Percentiles rank a stretch among this genome's conserved stretches.
These are phyloP conservation scores for Diaporthe nobilis DNA, from an alignment of 2,329 filamentous ascomycete species.

Conservation along the genomic window DNA sequence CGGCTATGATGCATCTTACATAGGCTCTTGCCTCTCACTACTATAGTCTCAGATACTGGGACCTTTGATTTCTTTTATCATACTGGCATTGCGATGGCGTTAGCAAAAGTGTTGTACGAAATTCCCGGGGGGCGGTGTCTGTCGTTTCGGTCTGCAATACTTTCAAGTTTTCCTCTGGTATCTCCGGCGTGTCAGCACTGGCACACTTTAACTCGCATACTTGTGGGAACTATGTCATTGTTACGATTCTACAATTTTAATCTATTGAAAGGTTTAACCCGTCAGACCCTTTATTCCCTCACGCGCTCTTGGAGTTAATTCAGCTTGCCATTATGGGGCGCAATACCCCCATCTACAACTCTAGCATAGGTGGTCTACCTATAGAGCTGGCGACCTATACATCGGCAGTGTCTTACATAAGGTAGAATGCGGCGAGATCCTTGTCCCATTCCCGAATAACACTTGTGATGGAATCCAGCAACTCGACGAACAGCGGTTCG, in stretches of 20 bases:
- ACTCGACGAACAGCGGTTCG: neutral
- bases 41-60: neutral
- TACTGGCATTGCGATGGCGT: constrained; percentile 28
- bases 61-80: neutral
- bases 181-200: neutral
- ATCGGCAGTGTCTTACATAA: neutral
- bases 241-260: constrained; percentile 14
- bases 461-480: neutral
- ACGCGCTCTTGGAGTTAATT: too few relatives aligned
- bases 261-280: neutral
- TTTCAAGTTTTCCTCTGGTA: neutral
- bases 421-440: neutral
- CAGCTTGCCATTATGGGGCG: neutral
- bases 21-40: neutral
- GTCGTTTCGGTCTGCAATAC: constrained; percentile 2
- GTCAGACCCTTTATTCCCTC: neutral
- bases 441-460: neutral
- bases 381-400: neutral
- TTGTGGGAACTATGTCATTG: neutral
- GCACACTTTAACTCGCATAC: neutral
- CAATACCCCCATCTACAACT: neutral
- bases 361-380: too few relatives aligned
- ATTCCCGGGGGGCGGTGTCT: neutral
- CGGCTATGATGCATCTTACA: neutral
- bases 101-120: constrained; percentile 12